These are phyloP conservation scores for Dictyostelium capitatum DNA, from an alignment of 78 protist species.

Conservation along the genomic window DNA sequence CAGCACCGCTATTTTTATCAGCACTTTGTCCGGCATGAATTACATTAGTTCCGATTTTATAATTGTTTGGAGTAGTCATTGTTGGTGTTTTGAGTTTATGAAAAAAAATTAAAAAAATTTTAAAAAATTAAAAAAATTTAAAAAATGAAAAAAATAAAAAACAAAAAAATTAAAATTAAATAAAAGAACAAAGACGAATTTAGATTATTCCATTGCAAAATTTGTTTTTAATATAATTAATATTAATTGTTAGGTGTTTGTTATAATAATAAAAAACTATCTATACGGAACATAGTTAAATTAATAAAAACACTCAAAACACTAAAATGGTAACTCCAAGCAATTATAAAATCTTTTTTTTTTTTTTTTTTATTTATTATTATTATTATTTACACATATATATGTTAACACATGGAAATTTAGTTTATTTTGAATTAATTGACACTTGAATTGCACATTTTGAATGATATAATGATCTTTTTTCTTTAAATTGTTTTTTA, in stretches of 20 bases:
- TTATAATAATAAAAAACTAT: too few species aligned
- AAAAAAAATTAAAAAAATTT: constrained; percentile 1
- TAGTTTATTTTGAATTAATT: too few species aligned
- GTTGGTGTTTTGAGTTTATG: neutral
- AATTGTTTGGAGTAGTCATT: constrained; percentile 7
- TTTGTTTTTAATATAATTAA: too few species aligned
- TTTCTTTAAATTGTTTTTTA: constrained; percentile 67
- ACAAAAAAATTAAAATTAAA: neutral
- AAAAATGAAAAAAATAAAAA: neutral
- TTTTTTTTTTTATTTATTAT: neutral
- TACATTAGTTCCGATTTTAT: constrained; percentile 86
- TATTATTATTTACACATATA: neutral
- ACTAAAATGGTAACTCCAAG: too few species aligned
- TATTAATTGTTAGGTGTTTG: too few species aligned
- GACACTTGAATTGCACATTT: constrained; percentile 43
- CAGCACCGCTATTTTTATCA: constrained; percentile 92
- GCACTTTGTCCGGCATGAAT: constrained; percentile 96
- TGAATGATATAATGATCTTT: constrained; percentile 52
- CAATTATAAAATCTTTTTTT: too few species aligned
- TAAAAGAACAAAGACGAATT: too few species aligned
- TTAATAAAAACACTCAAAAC: too few species aligned
- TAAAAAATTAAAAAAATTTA: neutral
- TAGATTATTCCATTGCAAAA: too few species aligned
- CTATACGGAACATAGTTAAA: too few species aligned
- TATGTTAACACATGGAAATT: too few species aligned